A percentile compares a stretch with the other conserved stretches of the same genome.
phyloP scores from a whole-genome alignment of 495 filamentous ascomycete genomes.

The Aspergillus ellipticus region DNA sequence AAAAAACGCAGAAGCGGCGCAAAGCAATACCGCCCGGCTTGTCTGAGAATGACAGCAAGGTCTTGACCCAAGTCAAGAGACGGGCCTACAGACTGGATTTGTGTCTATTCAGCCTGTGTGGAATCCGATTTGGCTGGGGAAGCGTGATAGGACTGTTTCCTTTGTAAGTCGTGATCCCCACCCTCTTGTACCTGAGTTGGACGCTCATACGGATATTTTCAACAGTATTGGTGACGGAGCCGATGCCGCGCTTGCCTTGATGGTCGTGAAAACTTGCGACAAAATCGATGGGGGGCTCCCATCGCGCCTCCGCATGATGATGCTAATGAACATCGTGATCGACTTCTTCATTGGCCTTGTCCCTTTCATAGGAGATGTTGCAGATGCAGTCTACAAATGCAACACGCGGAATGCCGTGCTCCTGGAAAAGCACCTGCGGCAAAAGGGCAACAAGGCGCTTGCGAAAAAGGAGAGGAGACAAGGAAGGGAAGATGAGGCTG shows the following conservation, averaged over 20 bases:
- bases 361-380: slow-evolving; percentile 80
- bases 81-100: slow-evolving; percentile 81
- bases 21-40: slow-evolving; percentile 69
- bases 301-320: slow-evolving; percentile 48
- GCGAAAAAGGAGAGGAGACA: slow-evolving; percentile 17
- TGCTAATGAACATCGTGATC: slow-evolving; percentile 72
- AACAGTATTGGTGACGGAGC: slow-evolving; percentile 68
- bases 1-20: slow-evolving; percentile 62
- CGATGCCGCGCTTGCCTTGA: slow-evolving; percentile 57
- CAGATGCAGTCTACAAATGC: slow-evolving; percentile 62
- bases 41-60: slow-evolving; percentile 70
- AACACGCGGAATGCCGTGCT: slow-evolving; percentile 76
- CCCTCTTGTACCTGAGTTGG: background rate
- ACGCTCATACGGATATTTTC: slow-evolving; percentile 6
- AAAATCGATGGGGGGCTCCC: slow-evolving; percentile 71
- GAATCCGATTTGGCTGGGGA: slow-evolving; percentile 78
- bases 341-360: slow-evolving; percentile 82
- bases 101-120: slow-evolving; percentile 68
- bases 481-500: slow-evolving; percentile 6
- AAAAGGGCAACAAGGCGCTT: slow-evolving; percentile 35
- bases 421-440: slow-evolving; percentile 66
- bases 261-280: slow-evolving; percentile 63
- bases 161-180: slow-evolving; percentile 48
- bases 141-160: slow-evolving; percentile 79
- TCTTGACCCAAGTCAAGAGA: slow-evolving; percentile 76